These are phyloP conservation scores for Aureobasidium musti DNA, from an alignment of 2,329 filamentous ascomycete species.

Conservation along the genomic window DNA sequence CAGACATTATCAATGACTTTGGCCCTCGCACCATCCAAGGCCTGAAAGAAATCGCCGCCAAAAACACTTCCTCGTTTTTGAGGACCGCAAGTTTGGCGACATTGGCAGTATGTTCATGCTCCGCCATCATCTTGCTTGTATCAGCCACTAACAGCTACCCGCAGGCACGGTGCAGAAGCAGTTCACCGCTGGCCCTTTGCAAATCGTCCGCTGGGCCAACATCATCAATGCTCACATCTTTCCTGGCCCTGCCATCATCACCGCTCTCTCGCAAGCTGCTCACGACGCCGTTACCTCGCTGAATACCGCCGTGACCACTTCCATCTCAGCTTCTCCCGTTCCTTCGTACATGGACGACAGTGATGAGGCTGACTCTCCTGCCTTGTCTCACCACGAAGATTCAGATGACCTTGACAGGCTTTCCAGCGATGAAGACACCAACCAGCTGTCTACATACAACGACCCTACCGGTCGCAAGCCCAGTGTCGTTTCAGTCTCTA, in stretches of 20 bases:
- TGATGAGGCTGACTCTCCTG: conserved; percentile 39
- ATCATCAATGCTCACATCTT: conserved; percentile 57
- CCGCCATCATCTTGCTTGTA: not conserved
- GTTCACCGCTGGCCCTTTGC: conserved; percentile 54
- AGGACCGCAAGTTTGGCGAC: conserved; percentile 59
- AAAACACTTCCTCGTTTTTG: conserved; percentile 56
- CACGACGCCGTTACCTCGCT: conserved; percentile 50
- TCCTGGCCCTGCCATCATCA: conserved; percentile 55
- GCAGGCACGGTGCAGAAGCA: conserved; percentile 58
- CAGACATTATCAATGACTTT: conserved; percentile 64
- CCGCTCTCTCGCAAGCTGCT: conserved; percentile 53
- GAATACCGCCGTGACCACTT: conserved; percentile 55
- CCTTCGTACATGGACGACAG: conserved; percentile 51
- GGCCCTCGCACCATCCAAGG: conserved; percentile 56
- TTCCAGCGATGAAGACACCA: conserved; percentile 32
- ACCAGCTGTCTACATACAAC: conserved; percentile 30
- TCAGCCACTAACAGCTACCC: not conserved
- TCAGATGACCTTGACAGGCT: conserved; percentile 38
- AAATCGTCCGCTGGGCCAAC: conserved; percentile 56
- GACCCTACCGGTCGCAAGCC: conserved; percentile 66
- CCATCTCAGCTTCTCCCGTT: conserved; percentile 49
- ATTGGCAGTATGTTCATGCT: conserved; percentile 52
- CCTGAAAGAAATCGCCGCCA: conserved; percentile 51
- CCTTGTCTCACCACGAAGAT: conserved; percentile 42
- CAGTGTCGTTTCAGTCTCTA: conserved; percentile 74